Conservation (phyloP, 495 filamentous ascomycete genomes). For the Neurospora intermedia region DNA sequence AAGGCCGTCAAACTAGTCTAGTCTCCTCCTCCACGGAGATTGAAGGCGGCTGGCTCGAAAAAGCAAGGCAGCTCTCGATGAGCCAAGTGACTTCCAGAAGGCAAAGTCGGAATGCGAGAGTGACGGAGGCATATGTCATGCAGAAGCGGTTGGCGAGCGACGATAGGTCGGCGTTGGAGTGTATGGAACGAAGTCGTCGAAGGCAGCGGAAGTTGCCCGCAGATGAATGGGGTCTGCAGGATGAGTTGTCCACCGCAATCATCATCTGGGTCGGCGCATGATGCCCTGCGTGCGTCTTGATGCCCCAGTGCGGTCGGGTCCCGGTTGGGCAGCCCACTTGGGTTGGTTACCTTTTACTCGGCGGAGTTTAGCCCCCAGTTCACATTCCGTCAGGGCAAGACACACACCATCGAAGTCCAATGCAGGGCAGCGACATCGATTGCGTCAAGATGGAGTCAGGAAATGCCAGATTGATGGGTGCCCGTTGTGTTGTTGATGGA, state of each 20-base stretch:
- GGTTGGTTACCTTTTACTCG: not conserved
- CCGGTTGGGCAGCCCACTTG: not conserved
- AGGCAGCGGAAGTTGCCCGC: not conserved
- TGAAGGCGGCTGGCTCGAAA: not conserved
- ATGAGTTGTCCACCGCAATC: conserved; percentile 37
- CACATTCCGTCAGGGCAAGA: too few relatives aligned
- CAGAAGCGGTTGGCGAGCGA: conserved; percentile 7
- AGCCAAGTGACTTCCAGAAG: not conserved
- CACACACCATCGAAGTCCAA: not conserved
- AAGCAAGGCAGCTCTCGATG: conserved; percentile 6
- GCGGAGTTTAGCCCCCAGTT: too few relatives aligned
- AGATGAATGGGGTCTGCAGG: conserved; percentile 23
- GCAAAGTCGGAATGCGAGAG: not conserved
- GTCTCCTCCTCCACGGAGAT: not conserved
- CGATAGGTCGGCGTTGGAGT: not conserved
- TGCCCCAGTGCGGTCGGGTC: not conserved
- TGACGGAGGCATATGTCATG: conserved; percentile 15
- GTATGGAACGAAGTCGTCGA: conserved; percentile 22
- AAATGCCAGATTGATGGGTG: not conserved
- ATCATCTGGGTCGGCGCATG: conserved; percentile 5
- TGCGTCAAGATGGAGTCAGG: not conserved
- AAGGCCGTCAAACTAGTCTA: not conserved
- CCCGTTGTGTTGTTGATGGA: not conserved
- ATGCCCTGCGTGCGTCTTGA: not conserved
- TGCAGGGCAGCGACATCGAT: not conserved